Conservation (phyloP, 768 basidiomycete species). For the Pleurotus cornucopiae region DNA sequence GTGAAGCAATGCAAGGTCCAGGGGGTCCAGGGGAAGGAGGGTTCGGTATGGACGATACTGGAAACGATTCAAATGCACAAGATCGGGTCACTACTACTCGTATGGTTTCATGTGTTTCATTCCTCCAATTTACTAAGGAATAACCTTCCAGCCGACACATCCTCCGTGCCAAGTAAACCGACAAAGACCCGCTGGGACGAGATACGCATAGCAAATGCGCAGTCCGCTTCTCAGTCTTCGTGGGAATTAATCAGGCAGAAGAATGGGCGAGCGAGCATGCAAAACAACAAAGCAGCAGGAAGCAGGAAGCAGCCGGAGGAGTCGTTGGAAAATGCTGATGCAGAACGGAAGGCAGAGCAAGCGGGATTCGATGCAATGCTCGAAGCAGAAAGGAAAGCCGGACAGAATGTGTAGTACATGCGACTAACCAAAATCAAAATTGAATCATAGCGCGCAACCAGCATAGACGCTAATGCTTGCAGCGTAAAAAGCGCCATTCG, state of each 20-base stretch:
- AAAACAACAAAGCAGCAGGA: constrained; percentile 5
- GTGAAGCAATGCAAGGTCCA: not conserved
- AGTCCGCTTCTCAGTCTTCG: constrained; percentile 38
- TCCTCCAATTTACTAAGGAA: not conserved
- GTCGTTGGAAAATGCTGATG: constrained; percentile 6
- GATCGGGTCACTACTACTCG: constrained; percentile 9
- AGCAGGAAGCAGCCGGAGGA: not conserved
- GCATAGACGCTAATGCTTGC: too few species aligned
- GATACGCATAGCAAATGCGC: constrained; percentile 51
- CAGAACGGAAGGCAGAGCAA: constrained; percentile 41
- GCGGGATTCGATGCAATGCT: constrained; percentile 55
- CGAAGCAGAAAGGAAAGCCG: constrained; percentile 51
- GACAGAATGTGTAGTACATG: constrained; percentile 13
- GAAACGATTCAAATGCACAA: not conserved
- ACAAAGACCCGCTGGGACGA: constrained; percentile 53
- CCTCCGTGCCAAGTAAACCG: constrained; percentile 1
- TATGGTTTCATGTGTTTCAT: constrained; percentile 2
- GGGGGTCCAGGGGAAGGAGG: not conserved
- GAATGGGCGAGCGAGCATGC: constrained; percentile 36
- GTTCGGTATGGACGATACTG: not conserved
- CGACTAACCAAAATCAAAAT: not conserved
- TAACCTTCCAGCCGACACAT: constrained; percentile 10
- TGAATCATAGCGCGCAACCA: too few species aligned
- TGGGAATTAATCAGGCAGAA: constrained; percentile 69
- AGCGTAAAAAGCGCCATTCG: too few species aligned